Conservation (phyloP, 371 early-diverging fungal genomes). For the Cokeromyces recurvatus region DNA sequence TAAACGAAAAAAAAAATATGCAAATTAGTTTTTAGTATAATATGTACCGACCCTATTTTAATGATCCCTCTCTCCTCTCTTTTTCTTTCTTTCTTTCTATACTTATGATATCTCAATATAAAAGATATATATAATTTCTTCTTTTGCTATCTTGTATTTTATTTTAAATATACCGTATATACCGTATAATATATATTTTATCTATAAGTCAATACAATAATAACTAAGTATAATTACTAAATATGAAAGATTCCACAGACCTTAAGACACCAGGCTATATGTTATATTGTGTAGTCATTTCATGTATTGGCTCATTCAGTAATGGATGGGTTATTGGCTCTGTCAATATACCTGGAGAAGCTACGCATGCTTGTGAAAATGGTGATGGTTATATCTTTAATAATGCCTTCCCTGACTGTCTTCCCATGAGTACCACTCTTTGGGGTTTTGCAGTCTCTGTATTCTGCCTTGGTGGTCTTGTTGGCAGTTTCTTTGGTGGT, state of each 20-base stretch:
- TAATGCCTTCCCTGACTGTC: constrained; percentile 22
- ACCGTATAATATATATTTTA: no score
- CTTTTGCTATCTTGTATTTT: no score
- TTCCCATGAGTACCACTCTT: constrained; percentile 23
- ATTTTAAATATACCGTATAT: no score
- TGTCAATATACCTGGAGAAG: constrained; percentile 40
- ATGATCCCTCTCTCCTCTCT: no score
- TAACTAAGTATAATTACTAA: no score
- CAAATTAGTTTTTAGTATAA: no score
- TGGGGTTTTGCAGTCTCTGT: constrained; percentile 63
- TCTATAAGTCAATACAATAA: no score
- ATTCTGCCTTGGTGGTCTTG: constrained; percentile 69
- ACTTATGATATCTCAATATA: no score
- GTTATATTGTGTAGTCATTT: constrained; percentile 36
- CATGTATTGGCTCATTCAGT: constrained; percentile 37
- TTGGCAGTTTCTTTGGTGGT: constrained; percentile 65
- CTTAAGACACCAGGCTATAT: constrained; percentile 29
- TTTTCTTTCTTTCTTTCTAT: no score
- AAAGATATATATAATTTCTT: no score
- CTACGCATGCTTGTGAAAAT: constrained; percentile 21
- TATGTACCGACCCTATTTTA: no score
- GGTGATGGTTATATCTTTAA: constrained; percentile 8
- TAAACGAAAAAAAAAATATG: no score
- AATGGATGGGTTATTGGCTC: constrained; percentile 49
- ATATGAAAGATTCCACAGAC: constrained; percentile 39